Conservation (phyloP, 257 asterid genomes). For the Misopates orontium region DNA sequence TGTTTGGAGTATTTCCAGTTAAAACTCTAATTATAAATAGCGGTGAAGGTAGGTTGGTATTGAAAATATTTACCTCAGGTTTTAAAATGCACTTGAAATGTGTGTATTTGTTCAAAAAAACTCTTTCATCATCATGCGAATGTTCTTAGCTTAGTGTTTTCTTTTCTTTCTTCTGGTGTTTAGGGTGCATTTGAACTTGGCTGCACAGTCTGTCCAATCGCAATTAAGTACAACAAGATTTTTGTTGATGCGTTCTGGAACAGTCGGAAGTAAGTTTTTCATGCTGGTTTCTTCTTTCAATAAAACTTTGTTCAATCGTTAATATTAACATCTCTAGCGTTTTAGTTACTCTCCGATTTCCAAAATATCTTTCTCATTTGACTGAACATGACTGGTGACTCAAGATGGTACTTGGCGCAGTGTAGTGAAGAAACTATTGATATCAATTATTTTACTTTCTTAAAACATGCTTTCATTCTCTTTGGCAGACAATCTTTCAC, state of each 20-base stretch:
- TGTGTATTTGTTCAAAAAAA: background rate
- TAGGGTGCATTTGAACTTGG: constrained; percentile 98
- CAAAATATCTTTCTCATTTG: constrained; percentile 4
- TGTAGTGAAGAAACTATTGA: background rate
- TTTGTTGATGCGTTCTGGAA: constrained; percentile 99
- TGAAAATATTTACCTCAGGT: constrained; percentile 3
- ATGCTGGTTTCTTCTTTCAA: constrained; percentile 11
- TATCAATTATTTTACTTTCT: constrained; percentile 7
- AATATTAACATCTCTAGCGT: background rate
- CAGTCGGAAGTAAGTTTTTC: constrained; percentile 66
- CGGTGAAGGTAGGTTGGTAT: background rate
- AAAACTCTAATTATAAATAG: constrained; percentile 7
- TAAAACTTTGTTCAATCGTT: background rate
- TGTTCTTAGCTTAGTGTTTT: constrained; percentile 23
- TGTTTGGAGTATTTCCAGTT: constrained; percentile 9
- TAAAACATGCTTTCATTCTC: background rate
- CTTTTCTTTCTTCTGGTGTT: constrained; percentile 29
- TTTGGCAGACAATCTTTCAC: constrained; percentile 88
- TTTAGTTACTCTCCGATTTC: background rate
- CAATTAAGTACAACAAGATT: constrained; percentile 94
- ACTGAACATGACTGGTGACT: constrained; percentile 13
- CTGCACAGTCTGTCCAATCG: constrained; percentile 94
- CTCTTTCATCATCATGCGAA: constrained; percentile 18
- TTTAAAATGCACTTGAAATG: constrained; percentile 27
- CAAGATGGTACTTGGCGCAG: background rate